Evolutionary conservation across 441 rosid genomes (phyloP).

Genomic region (Arabidopsis lyrata): DNA sequence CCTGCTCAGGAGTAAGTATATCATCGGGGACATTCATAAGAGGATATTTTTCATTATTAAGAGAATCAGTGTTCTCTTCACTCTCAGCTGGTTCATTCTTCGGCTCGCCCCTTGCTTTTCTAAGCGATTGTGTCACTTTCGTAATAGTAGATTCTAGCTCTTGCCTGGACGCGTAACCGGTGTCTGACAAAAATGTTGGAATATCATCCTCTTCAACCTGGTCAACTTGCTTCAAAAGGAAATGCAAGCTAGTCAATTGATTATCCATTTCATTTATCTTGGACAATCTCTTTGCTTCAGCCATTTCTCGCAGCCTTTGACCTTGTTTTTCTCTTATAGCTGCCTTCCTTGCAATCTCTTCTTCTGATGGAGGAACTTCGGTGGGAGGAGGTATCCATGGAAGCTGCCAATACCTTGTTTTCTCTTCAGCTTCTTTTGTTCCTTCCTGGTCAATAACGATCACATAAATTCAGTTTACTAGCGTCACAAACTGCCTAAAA

Average conservation of each 20-base stretch:
- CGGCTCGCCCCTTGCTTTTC: conserved; percentile 88
- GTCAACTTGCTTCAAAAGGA: conserved; percentile 83
- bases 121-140: conserved; percentile 70
- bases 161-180: conserved; percentile 83
- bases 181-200: conserved; percentile 72
- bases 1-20: conserved; percentile 87
- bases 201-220: conserved; percentile 69
- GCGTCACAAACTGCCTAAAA: conserved; percentile 30
- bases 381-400: conserved; percentile 90
- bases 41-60: conserved; percentile 68
- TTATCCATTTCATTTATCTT: conserved; percentile 87
- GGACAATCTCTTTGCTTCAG: conserved; percentile 88
- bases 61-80: conserved; percentile 73
- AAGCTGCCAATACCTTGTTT: conserved; percentile 91
- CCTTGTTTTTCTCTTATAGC: conserved; percentile 92
- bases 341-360: conserved; percentile 95
- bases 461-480: conserved; percentile 23
- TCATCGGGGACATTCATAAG: conserved; percentile 76
- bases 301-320: conserved; percentile 97
- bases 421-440: conserved; percentile 84
- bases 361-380: conserved; percentile 95
- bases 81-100: conserved; percentile 73
- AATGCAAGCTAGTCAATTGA: conserved; percentile 76
- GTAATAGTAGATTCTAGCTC: conserved; percentile 73
- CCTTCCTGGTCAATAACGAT: conserved; percentile 67